These are phyloP conservation scores for Trichosanthes truncata DNA, from an alignment of 306 rosid genomes.

Conservation along the genomic window DNA sequence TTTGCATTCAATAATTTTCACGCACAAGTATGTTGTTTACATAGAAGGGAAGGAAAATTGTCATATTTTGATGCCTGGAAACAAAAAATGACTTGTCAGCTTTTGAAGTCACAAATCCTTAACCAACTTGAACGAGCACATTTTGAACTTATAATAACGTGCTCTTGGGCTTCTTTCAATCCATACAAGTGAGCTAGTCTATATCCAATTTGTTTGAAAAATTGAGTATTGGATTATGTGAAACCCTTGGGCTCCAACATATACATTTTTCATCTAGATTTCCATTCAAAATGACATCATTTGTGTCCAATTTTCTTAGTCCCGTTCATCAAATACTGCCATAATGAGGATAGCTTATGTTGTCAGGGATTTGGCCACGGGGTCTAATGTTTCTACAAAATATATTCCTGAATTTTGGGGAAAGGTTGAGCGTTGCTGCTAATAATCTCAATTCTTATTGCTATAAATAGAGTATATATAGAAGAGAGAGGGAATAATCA, in stretches of 20 bases:
- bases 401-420: too few relatives aligned
- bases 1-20: not conserved
- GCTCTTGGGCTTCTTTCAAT: too few relatives aligned
- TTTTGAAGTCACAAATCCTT: too few relatives aligned
- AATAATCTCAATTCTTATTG: not conserved
- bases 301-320: not conserved
- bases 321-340: too few relatives aligned
- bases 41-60: too few relatives aligned
- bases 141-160: too few relatives aligned
- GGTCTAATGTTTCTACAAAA: not conserved
- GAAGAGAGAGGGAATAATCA: not conserved
- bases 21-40: too few relatives aligned
- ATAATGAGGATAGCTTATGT: too few relatives aligned
- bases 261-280: not conserved
- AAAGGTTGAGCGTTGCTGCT: not conserved
- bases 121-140: too few relatives aligned
- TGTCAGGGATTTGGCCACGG: not conserved
- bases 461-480: not conserved
- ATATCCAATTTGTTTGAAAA: not conserved
- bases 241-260: not conserved
- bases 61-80: too few relatives aligned
- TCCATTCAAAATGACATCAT: not conserved
- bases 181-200: not conserved
- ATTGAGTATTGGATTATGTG: not conserved
- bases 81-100: too few relatives aligned